Evolutionary conservation across 257 asterid genomes (phyloP).

Genomic region (Gardenia jasminoides): DNA sequence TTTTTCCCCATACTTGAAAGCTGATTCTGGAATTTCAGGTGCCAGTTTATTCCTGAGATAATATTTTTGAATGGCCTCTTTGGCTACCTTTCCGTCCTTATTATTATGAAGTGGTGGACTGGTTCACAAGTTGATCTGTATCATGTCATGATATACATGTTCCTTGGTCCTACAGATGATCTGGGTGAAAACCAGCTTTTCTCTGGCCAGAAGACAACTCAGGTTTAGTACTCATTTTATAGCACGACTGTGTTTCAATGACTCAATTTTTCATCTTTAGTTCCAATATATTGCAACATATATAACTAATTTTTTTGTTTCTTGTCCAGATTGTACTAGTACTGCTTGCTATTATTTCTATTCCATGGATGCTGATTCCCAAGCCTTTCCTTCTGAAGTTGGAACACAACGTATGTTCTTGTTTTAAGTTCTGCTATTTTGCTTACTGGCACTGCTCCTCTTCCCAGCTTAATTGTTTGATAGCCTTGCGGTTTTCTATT

Average conservation of each 20-base stretch:
- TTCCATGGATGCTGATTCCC: constrained; percentile 98
- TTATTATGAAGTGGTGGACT: constrained; percentile 87
- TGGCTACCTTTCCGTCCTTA: constrained; percentile 82
- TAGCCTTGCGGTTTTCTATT: background rate
- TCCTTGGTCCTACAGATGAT: constrained; percentile 86
- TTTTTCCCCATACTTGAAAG: constrained; percentile 35
- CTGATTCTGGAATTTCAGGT: constrained; percentile 60
- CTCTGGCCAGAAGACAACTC: constrained; percentile 76
- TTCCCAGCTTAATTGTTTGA: constrained; percentile 1
- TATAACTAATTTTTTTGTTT: constrained; percentile 15
- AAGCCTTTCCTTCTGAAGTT: constrained; percentile 80
- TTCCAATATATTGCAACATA: background rate
- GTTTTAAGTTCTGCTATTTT: constrained; percentile 11
- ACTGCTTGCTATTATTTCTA: constrained; percentile 70
- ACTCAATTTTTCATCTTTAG: background rate
- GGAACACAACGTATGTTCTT: constrained; percentile 59
- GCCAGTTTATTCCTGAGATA: constrained; percentile 83
- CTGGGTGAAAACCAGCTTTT: constrained; percentile 91
- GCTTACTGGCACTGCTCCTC: constrained; percentile 3
- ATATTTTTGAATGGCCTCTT: constrained; percentile 84
- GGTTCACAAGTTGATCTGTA: constrained; percentile 94
- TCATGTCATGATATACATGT: constrained; percentile 98
- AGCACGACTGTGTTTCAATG: background rate
- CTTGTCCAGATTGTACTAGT: constrained; percentile 63
- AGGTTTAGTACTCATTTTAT: constrained; percentile 41